These are phyloP conservation scores for Pseudocohnilembus persalinus DNA, from an alignment of 169 alveolate genomes.

Conservation along the genomic window DNA sequence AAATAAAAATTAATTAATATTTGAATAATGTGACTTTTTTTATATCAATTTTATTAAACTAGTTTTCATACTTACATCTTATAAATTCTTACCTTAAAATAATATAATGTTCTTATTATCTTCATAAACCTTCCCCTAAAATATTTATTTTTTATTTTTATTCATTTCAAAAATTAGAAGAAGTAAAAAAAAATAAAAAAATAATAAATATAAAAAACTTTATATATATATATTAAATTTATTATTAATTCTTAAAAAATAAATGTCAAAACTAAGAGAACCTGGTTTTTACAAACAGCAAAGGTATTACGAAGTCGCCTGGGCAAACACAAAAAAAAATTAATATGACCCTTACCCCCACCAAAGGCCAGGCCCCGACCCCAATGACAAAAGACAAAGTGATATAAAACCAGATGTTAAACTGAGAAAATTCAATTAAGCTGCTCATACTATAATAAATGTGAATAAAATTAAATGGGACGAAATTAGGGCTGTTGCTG, in stretches of 20 bases:
- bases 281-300: neutral
- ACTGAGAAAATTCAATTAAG: conserved; percentile 17
- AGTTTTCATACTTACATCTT: too few relatives aligned
- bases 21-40: too few relatives aligned
- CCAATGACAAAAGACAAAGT: neutral
- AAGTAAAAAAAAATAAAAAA: too few relatives aligned
- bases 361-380: conserved; percentile 12
- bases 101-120: too few relatives aligned
- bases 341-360: conserved; percentile 22
- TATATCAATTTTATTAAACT: too few relatives aligned
- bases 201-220: too few relatives aligned
- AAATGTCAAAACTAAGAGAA: neutral
- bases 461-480: conserved; percentile 15
- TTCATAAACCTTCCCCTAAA: too few relatives aligned
- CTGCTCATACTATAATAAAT: conserved; percentile 4
- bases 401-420: conserved; percentile 16
- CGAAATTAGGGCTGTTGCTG: conserved; percentile 13
- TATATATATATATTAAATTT: too few relatives aligned
- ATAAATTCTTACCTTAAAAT: too few relatives aligned
- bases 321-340: neutral
- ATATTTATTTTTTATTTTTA: too few relatives aligned
- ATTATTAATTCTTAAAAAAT: neutral
- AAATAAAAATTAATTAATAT: too few relatives aligned
- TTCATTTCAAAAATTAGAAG: too few relatives aligned
- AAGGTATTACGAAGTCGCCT: neutral